These are phyloP conservation scores for Oemleria cerasiformis DNA, from an alignment of 306 rosid species.

Conservation along the genomic window DNA sequence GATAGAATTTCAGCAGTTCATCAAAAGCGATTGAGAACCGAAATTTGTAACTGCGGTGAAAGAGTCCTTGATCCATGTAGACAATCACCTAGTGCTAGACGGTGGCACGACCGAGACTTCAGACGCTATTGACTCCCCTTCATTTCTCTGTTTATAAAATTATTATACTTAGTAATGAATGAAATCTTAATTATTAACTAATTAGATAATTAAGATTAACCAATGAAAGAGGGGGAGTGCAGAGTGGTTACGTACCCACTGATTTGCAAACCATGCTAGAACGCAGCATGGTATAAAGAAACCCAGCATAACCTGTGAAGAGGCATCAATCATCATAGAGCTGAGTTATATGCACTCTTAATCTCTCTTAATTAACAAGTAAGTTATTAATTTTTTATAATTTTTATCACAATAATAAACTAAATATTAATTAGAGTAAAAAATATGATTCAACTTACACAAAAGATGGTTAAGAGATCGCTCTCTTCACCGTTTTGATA, in stretches of 20 bases:
- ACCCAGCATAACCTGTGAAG: neutral
- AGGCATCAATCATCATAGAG: neutral
- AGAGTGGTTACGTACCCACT: neutral
- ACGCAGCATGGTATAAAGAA: neutral
- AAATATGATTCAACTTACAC: neutral
- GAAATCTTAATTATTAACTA: neutral
- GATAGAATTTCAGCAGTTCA: neutral
- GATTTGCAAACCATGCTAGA: neutral
- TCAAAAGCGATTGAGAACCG: neutral
- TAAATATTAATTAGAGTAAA: no score
- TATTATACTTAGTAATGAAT: neutral
- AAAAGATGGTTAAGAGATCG: neutral
- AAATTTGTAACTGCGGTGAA: neutral
- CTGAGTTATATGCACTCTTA: neutral
- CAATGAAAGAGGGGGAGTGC: neutral
- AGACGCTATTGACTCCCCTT: neutral
- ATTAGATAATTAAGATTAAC: neutral
- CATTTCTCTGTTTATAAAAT: neutral
- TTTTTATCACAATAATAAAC: no score
- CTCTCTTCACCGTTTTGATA: neutral
- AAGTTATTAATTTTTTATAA: neutral
- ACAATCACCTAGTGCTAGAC: neutral
- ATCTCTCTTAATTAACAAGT: neutral
- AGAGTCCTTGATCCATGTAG: neutral
- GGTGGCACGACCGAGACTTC: neutral